Conservation (phyloP, 1,284 basidiomycete species). For the Puccinia brachypodii region DNA sequence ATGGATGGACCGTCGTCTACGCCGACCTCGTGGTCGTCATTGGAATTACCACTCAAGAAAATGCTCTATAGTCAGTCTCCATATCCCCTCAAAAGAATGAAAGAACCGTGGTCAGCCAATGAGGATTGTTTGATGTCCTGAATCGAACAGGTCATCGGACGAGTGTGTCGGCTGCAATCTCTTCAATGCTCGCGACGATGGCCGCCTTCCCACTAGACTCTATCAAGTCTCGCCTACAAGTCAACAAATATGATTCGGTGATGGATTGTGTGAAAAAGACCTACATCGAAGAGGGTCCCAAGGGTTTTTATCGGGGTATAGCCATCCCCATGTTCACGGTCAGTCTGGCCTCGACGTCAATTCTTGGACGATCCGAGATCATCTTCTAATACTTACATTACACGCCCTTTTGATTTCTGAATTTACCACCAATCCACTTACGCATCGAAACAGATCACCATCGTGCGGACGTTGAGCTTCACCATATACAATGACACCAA, state of each 20-base stretch:
- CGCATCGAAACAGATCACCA: constrained; percentile 42
- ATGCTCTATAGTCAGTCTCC: constrained; percentile 21
- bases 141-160: constrained; percentile 37
- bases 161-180: constrained; percentile 37
- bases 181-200: constrained; percentile 45
- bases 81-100: background rate
- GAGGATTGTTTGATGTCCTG: background rate
- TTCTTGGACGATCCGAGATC: background rate
- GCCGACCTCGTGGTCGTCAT: background rate
- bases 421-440: background rate
- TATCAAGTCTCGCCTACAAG: constrained; percentile 46
- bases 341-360: background rate
- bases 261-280: constrained; percentile 44
- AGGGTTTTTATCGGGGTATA: constrained; percentile 48
- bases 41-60: constrained; percentile 3
- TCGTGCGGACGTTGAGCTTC: constrained; percentile 43
- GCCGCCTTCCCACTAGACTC: constrained; percentile 46
- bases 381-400: background rate
- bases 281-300: constrained; percentile 43
- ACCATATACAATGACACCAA: constrained; percentile 45
- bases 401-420: background rate
- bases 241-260: constrained; percentile 40
- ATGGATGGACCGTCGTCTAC: constrained; percentile 22
- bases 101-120: background rate
- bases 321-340: constrained; percentile 48